Evolutionary conservation across 371 early-diverging fungal genomes (phyloP), one percentile per base, ranked within the genome.

Genomic region (Encephalitozoon romaleae): DNA sequence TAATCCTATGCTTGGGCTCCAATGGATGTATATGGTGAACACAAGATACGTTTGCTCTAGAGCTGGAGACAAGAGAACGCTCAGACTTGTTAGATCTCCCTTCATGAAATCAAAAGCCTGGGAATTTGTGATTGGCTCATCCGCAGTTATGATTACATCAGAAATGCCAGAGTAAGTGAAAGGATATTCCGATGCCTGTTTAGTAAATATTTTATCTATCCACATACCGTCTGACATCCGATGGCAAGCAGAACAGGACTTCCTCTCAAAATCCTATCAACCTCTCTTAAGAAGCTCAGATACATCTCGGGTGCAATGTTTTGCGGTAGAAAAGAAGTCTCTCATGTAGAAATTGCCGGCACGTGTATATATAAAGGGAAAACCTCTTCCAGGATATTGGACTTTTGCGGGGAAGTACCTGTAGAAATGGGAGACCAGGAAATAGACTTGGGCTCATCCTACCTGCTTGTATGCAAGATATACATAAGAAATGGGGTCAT

Each of bases 11-110:
- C 42, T 74, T 28, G 74, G 74, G 30, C 32, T 74, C 11, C 39
- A 74, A 23, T 74, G 52, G 49, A 67, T 51, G 42, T 74, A 74
- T 51, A 66, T 67, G 15, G 67, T 74, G 41, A 74, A 74, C 54
- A 67, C 67, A 18, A 66, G 39, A 26, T 74, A 74, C 43, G 2
- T 53, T 11, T 53, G 53, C 32, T 26, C 15, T 26, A 74, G 54
- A 42, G 12, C 53, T 18, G 30, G 51, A 18, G 45, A 67, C 8
- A 49, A 25, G 26, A 52, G 26, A 28, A 51, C 8, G 38, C 52
- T 74, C 15, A 42, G 54, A 43, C 39, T 74, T 39, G 54, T 41
- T 15, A 51, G 66, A 21, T 66, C 49, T 6, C 74, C 74, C n/a
- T 41, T 53, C 0, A 23, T 18, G 5, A 9, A 51, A 5, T 38